A percentile compares a stretch with the other conserved stretches of the same genome.
Evolutionary conservation across 345 rosid genomes (phyloP).

Genomic region (Sisymbrium altissimum): DNA sequence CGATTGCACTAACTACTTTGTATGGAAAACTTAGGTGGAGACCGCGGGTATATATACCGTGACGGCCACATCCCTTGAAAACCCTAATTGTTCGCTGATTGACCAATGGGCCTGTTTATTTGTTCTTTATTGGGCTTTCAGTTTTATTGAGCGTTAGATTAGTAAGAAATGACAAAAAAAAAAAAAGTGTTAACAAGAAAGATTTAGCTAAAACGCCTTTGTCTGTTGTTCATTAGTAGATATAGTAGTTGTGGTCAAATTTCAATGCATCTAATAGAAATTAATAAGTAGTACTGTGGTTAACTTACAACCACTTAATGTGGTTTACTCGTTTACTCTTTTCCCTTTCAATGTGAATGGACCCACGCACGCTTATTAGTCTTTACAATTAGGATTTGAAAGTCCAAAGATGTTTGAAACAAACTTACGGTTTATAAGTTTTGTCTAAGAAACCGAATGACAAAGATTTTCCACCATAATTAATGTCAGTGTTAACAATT

Average conservation of each 20-base stretch:
- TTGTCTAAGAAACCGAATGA: not conserved
- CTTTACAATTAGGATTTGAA: not conserved
- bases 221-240: too few relatives aligned
- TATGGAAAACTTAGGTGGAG: not conserved
- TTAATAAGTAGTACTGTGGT: not conserved
- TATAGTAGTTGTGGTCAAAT: too few relatives aligned
- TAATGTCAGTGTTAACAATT: too few relatives aligned
- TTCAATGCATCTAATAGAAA: too few relatives aligned
- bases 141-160: not conserved
- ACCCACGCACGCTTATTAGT: not conserved
- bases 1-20: not conserved
- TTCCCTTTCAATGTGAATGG: not conserved
- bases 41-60: not conserved
- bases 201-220: not conserved
- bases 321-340: not conserved
- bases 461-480: not conserved
- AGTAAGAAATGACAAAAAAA: too few relatives aligned
- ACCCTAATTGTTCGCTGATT: not conserved
- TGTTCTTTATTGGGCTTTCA: not conserved
- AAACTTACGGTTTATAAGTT: too few relatives aligned
- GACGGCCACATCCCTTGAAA: constrained; percentile 9
- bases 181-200: too few relatives aligned
- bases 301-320: not conserved
- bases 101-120: not conserved
- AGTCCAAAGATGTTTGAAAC: not conserved